Evolutionary conservation across 768 basidiomycete genomes (phyloP).

Genomic region (Tricholoma sp.): DNA sequence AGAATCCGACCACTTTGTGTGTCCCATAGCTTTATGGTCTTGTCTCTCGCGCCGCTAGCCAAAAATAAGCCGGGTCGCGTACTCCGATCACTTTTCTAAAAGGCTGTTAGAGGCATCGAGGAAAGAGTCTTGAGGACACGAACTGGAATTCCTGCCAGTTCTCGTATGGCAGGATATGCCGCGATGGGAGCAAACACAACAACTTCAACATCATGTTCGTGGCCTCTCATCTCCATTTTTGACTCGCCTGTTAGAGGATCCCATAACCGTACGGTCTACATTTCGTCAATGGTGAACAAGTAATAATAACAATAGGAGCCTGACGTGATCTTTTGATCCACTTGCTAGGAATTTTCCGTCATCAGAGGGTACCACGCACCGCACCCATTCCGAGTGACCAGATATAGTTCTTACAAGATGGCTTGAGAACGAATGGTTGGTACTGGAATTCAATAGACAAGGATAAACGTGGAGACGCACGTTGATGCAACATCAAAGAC

Average conservation of each 20-base stretch:
- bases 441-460: slow-evolving; percentile 1
- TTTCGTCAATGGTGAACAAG: slow-evolving; percentile 15
- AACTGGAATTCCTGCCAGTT: slow-evolving; percentile 70
- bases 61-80: slow-evolving; percentile 57
- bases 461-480: slow-evolving; percentile 37
- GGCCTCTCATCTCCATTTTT: slow-evolving; percentile 81
- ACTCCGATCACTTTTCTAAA: slow-evolving; percentile 45
- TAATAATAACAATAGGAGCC: slow-evolving; percentile 14
- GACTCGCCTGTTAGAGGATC: slow-evolving; percentile 69
- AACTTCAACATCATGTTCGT: slow-evolving; percentile 82
- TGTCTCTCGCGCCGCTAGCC: slow-evolving; percentile 85
- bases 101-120: neutral
- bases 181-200: slow-evolving; percentile 75
- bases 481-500: slow-evolving; percentile 85
- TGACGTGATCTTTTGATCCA: slow-evolving; percentile 84
- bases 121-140: slow-evolving; percentile 14
- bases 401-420: slow-evolving; percentile 71
- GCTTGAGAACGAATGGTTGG: slow-evolving; percentile 28
- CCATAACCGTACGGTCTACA: slow-evolving; percentile 73
- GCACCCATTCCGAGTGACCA: slow-evolving; percentile 85
- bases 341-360: slow-evolving; percentile 76
- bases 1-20: slow-evolving; percentile 75
- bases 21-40: slow-evolving; percentile 91
- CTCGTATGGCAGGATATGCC: slow-evolving; percentile 73
- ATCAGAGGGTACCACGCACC: slow-evolving; percentile 55